Evolutionary conservation across 2,329 filamentous ascomycete species (phyloP).

Genomic region (Knoxdaviesia proteae): DNA sequence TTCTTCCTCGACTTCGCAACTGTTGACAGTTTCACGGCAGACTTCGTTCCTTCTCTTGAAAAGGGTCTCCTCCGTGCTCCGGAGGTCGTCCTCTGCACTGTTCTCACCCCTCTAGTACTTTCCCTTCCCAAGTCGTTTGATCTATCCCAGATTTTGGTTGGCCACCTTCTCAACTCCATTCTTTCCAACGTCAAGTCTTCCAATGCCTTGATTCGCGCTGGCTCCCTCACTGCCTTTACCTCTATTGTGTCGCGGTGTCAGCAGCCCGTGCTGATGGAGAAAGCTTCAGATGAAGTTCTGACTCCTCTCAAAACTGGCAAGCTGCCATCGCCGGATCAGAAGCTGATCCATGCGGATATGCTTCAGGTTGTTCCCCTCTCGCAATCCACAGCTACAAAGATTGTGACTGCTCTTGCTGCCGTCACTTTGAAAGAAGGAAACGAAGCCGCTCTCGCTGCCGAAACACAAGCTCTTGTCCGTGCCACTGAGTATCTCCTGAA

Average conservation of each 20-base stretch:
- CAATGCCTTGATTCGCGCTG: conserved; percentile 56
- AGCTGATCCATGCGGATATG: conserved; percentile 65
- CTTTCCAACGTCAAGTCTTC: conserved; percentile 84
- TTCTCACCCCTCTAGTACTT: conserved; percentile 52
- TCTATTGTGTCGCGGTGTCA: conserved; percentile 41
- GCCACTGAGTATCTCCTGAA: conserved; percentile 42
- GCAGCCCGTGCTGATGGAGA: conserved; percentile 36
- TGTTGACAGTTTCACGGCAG: conserved; percentile 50
- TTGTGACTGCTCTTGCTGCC: conserved; percentile 43
- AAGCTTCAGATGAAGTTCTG: conserved; percentile 59
- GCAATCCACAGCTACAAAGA: conserved; percentile 39
- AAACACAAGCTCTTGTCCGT: conserved; percentile 49
- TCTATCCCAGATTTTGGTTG: conserved; percentile 50
- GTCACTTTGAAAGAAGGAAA: conserved; percentile 72
- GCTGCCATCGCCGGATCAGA: conserved; percentile 65
- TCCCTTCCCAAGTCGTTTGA: conserved; percentile 54
- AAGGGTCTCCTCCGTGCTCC: conserved; percentile 77
- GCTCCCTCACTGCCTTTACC: conserved; percentile 54
- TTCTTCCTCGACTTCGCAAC: conserved; percentile 65
- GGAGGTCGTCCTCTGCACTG: conserved; percentile 65
- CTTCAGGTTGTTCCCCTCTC: conserved; percentile 44
- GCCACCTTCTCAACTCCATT: conserved; percentile 64
- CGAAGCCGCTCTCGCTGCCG: conserved; percentile 57
- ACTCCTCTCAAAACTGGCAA: conserved; percentile 67
- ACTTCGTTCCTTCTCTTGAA: conserved; percentile 64